A percentile compares a stretch with the other conserved stretches of the same genome.
phyloP scores from a whole-genome alignment of 2,329 filamentous ascomycete species.

The Fusarium metavorans region DNA sequence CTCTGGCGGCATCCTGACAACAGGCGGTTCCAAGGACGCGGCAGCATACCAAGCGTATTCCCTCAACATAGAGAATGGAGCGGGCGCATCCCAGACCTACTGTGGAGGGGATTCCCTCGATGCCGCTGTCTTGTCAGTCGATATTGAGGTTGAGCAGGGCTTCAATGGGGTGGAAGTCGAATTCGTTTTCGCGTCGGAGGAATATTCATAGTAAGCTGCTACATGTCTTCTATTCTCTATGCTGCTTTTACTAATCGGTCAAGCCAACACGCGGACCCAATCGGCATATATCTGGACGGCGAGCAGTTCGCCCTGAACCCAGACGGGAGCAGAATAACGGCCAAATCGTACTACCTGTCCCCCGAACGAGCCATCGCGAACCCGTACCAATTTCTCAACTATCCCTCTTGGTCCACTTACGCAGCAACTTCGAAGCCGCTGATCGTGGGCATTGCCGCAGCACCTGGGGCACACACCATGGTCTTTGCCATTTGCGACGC shows the following conservation, averaged over 20 bases:
- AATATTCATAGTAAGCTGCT: not conserved
- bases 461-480: not conserved
- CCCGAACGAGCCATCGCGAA: not conserved
- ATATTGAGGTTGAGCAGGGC: not conserved
- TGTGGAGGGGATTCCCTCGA: not conserved
- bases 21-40: not conserved
- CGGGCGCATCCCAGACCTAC: not conserved
- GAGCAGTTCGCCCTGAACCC: not conserved
- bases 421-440: not conserved
- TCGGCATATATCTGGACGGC: constrained; percentile 1
- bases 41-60: not conserved
- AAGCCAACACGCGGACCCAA: not conserved
- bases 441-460: not conserved
- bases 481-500: constrained; percentile 7
- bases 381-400: not conserved
- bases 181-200: not conserved
- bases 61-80: not conserved
- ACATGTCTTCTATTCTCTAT: not conserved
- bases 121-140: not conserved
- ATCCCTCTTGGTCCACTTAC: not conserved
- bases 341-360: not conserved
- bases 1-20: not conserved
- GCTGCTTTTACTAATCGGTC: not conserved
- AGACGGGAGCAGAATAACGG: not conserved
- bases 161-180: constrained; percentile 1